Percentiles rank a stretch among this genome's conserved stretches.
These are phyloP conservation scores for Graphiopsis chlorocephala DNA, from an alignment of 2,329 filamentous ascomycete genomes.

Conservation along the genomic window DNA sequence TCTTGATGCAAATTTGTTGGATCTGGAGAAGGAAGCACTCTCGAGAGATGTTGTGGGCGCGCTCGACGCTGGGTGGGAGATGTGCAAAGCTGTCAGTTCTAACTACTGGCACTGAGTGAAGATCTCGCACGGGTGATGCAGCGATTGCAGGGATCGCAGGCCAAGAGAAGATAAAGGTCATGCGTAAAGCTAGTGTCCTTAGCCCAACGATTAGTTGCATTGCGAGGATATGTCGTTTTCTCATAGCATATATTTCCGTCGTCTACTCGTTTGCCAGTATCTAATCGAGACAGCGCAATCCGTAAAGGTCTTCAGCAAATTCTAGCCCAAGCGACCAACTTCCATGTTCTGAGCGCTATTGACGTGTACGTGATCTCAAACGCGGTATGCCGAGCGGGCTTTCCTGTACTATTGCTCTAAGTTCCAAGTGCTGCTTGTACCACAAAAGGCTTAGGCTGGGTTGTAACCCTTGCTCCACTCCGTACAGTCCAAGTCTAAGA, in stretches of 20 bases:
- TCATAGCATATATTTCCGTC: neutral
- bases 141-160: neutral
- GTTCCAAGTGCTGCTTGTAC: neutral
- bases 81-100: neutral
- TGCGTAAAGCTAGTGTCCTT: neutral
- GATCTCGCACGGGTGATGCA: neutral
- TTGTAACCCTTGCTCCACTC: neutral
- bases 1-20: slow-evolving; percentile 38
- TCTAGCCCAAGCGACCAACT: too few species aligned
- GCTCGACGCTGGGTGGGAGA: slow-evolving; percentile 38
- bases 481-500: slow-evolving; percentile 21
- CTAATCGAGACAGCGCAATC: neutral
- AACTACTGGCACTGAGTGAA: neutral
- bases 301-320: too few species aligned
- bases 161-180: neutral
- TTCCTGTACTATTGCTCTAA: neutral
- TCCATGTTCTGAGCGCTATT: too few species aligned
- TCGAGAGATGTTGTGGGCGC: slow-evolving; percentile 40
- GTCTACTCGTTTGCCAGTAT: neutral
- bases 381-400: neutral
- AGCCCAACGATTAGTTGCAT: neutral
- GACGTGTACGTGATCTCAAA: too few species aligned
- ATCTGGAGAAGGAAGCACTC: slow-evolving; percentile 40
- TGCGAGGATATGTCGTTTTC: neutral
- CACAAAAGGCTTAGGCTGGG: neutral